Evolutionary conservation across 805 yeast genomes (phyloP).

Genomic region (Ogataea pilisensis): DNA sequence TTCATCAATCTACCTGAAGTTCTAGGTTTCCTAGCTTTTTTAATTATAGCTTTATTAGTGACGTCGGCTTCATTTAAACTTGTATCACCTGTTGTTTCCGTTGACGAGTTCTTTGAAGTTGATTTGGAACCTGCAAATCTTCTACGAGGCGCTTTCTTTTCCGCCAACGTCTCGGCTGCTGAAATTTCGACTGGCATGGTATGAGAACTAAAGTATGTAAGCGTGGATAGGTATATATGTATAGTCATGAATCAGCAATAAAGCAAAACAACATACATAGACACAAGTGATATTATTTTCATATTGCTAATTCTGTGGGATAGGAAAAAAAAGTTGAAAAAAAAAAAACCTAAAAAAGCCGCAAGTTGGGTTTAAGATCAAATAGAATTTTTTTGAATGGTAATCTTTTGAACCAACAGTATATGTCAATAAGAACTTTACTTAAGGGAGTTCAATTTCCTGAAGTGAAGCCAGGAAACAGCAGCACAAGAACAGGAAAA

Average conservation of each 20-base stretch:
- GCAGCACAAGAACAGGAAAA: too few species aligned
- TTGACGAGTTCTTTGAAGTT: not conserved
- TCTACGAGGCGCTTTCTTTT: slow-evolving; percentile 14
- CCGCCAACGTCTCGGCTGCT: not conserved
- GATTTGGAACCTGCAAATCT: slow-evolving; percentile 28
- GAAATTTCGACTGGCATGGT: not conserved
- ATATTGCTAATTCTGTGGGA: too few species aligned
- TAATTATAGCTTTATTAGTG: slow-evolving; percentile 13
- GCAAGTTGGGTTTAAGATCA: not conserved
- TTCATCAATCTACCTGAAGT: slow-evolving; percentile 62
- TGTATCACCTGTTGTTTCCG: slow-evolving; percentile 2
- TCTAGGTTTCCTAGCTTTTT: slow-evolving; percentile 23
- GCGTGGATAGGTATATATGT: too few species aligned
- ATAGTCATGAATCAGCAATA: too few species aligned
- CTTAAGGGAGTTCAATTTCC: too few species aligned
- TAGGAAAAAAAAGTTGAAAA: too few species aligned
- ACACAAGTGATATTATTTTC: too few species aligned
- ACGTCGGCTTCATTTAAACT: too few species aligned
- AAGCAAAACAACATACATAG: too few species aligned
- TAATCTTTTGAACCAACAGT: too few species aligned
- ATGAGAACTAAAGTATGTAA: not conserved
- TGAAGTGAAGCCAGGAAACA: too few species aligned
- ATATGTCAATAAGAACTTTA: too few species aligned
- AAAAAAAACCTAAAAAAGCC: not conserved
- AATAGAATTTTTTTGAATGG: not conserved